A percentile compares a stretch with the other conserved stretches of the same genome.
phyloP scores from a whole-genome alignment of 371 early-diverging fungal genomes.

The Massospora cicadina region DNA sequence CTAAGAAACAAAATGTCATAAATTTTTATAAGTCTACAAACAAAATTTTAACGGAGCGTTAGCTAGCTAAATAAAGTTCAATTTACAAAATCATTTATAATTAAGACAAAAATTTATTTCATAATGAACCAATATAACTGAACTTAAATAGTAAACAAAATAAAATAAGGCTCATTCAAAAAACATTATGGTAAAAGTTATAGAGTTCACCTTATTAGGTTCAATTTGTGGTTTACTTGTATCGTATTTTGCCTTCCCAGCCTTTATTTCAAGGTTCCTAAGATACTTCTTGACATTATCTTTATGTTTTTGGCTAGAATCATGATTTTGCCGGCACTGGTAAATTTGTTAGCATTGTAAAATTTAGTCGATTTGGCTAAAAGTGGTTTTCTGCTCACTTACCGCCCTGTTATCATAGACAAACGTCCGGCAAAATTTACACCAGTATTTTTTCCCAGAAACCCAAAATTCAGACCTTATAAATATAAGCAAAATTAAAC shows the following conservation, averaged over 20 bases:
- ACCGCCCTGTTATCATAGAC: constrained; percentile 1
- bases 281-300: constrained; percentile 2
- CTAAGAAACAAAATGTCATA: no score
- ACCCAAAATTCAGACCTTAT: constrained; percentile 4
- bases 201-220: not conserved
- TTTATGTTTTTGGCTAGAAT: constrained; percentile 1
- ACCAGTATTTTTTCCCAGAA: not conserved
- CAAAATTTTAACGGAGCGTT: not conserved
- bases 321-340: constrained; percentile 1
- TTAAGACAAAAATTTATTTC: not conserved
- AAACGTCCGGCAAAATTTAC: not conserved
- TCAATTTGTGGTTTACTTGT: not conserved
- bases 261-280: not conserved
- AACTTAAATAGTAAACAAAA: not conserved
- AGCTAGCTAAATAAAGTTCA: not conserved
- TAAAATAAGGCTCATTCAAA: not conserved
- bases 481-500: not conserved
- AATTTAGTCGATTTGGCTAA: not conserved
- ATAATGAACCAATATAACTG: not conserved
- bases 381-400: not conserved
- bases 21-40: not conserved
- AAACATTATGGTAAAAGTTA: not conserved
- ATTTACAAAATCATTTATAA: not conserved
- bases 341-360: no score
- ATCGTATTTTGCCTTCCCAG: not conserved